Base-by-base conservation (phyloP, 768 basidiomycete genomes). In the Kwoniella pini region DNA sequence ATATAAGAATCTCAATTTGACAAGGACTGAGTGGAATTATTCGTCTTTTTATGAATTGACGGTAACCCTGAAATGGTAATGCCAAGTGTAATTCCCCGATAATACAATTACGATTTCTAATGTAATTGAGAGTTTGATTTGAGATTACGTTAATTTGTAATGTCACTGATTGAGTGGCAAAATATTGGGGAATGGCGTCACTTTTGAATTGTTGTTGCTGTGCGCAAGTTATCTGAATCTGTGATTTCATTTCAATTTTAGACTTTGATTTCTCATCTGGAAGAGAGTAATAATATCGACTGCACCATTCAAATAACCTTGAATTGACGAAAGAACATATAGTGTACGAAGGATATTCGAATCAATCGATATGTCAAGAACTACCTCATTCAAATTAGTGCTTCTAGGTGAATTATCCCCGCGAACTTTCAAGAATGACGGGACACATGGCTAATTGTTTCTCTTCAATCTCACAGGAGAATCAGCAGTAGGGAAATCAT, bases 401-500 rank as follows among this genome's bases (percentile, higher is more conserved):
- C 85, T 97, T 45, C 85, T 97, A 64, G 96, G 96, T 90, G 63
- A 65, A 84, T 81, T 10, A 17, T 42, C 6, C 9, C 13, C 19
- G 22, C 43, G 27, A 15, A 7, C 26, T 10, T 28, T 30, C 50
- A 17, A 30, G 21, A 36, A 36, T 36, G 15, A 7, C 15, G 33
- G 7, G 33, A 36, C 38, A 21, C 26, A 42, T 22, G 7, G 0
- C n/a, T 1, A 28, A n/a, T 22, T 42, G 38, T 28, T 31, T 11
- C 27, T 1, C 38, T n/a, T 36, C 40, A 19, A 44, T 26, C 12
- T 39, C n/a, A 26, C 74, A 96, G 93, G 94, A 71, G 94, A 97
- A 82, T 93, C 90, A 39, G 95, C 96, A 43, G 96, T 99, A 50
- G 96, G 96, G 53, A 99, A 99, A 83, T 70, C 76, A 74, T 94